Evolutionary conservation across 2,329 filamentous ascomycete genomes (phyloP).

Genomic region (Diaporthe sp.): DNA sequence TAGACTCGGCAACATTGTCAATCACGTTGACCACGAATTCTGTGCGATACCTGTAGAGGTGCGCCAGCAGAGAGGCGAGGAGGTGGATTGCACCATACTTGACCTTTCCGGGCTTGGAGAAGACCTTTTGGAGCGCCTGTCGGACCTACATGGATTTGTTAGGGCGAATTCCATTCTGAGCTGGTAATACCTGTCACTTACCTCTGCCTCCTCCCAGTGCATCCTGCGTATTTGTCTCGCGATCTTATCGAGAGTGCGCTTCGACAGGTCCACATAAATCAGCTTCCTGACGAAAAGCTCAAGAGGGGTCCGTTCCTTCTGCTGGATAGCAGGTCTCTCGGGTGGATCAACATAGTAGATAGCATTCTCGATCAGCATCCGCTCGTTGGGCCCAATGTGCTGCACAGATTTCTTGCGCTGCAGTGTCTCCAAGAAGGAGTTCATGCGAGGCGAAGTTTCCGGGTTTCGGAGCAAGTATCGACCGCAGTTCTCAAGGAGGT

Average conservation of each 20-base stretch:
- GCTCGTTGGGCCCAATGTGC: slow-evolving; percentile 94
- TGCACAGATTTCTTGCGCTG: slow-evolving; percentile 96
- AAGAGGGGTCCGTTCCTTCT: slow-evolving; percentile 94
- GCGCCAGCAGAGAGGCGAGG: slow-evolving; percentile 88
- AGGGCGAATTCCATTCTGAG: slow-evolving; percentile 35
- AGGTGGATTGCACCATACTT: slow-evolving; percentile 98
- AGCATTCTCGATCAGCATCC: slow-evolving; percentile 98
- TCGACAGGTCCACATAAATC: slow-evolving; percentile 93
- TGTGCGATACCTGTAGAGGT: slow-evolving; percentile 91
- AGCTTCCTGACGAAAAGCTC: slow-evolving; percentile 94
- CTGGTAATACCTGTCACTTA: slow-evolving; percentile 48
- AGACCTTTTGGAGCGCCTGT: slow-evolving; percentile 80
- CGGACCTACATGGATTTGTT: slow-evolving; percentile 59
- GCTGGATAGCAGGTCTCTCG: slow-evolving; percentile 91
- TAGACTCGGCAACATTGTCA: slow-evolving; percentile 89
- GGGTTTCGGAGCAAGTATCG: slow-evolving; percentile 92
- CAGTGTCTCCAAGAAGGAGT: slow-evolving; percentile 91
- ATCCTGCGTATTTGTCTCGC: slow-evolving; percentile 94
- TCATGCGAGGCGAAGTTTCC: slow-evolving; percentile 93
- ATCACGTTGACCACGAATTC: slow-evolving; percentile 92
- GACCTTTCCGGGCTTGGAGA: slow-evolving; percentile 95
- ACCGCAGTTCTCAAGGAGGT: slow-evolving; percentile 95
- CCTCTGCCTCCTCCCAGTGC: slow-evolving; percentile 96
- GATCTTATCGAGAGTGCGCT: slow-evolving; percentile 92
- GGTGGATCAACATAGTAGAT: slow-evolving; percentile 98